Evolutionary conservation across 257 asterid genomes (phyloP), one percentile per base, ranked within the genome.

Genomic region (Fraxinus quadrangulata): DNA sequence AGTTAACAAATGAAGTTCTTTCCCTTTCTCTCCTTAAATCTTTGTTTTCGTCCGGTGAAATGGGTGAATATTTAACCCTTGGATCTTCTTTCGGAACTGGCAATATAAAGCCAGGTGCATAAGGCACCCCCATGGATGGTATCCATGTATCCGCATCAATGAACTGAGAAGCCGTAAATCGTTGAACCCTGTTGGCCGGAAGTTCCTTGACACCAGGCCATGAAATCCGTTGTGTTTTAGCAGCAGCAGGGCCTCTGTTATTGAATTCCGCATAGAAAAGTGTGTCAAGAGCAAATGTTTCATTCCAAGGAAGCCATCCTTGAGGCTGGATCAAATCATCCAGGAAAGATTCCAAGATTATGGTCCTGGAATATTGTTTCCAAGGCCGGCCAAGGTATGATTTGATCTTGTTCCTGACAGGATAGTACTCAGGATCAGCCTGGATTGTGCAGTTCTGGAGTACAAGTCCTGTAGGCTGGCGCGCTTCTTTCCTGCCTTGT

Each of bases 161-260:
- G 72, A 90, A 90, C 71, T 79, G 78, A 0, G 81, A 76, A 0
- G 90, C 84, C 2, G 94, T 86, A 82, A 89, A 94, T 23, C 97
- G 87, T 74, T 82, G 76, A 12, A 94, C 79, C 16, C 97, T 85
- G 8, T 40, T 56, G 0, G 84, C 42, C 0, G 89, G 96, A 71
- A 94, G 78, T 80, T 94, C 98, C 78, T 89, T 94, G 14, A 94
- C 80, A 1, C 98, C 97, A 0, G 80, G 42, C 98, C 98, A 93
- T 42, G 80, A 81, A 3, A 79, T 84, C 3, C 97, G 92, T 0
- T 78, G 67, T 3, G 45, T 70, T 89, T 93, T 93, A 5, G 81
- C 76, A 0, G 98, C 83, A 3, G 88, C 96, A 0, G 94, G 91
- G 0, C 98, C 98, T 21, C 90, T 78, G 81, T 93, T 93, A 81